phyloP scores from a whole-genome alignment of 2,329 filamentous ascomycete genomes.

The Fusarium sp. region DNA sequence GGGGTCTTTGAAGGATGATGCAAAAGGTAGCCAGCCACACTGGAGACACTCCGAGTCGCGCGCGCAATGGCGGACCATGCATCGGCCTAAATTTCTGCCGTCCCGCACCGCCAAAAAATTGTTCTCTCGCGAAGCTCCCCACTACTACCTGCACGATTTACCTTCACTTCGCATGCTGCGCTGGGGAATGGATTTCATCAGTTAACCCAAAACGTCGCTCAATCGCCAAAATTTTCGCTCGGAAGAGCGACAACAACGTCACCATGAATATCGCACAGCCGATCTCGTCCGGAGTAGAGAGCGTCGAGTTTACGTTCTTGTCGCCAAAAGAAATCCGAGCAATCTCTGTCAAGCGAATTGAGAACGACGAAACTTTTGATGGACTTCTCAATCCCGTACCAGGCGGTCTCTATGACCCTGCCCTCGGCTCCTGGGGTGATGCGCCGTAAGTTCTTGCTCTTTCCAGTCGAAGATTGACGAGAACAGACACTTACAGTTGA shows the following conservation, averaged over 20 bases:
- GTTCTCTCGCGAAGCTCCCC: conserved; percentile 44
- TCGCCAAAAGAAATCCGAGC: conserved; percentile 84
- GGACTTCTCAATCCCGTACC: conserved; percentile 89
- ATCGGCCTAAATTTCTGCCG: conserved; percentile 57
- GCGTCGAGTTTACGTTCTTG: conserved; percentile 91
- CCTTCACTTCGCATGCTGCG: conserved; percentile 37
- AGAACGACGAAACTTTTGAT: conserved; percentile 95
- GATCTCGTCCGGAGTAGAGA: conserved; percentile 83
- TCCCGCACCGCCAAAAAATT: conserved; percentile 62
- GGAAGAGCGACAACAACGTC: conserved; percentile 35
- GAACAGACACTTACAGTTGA: conserved; percentile 21
- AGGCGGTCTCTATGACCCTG: conserved; percentile 92
- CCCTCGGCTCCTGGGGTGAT: conserved; percentile 90
- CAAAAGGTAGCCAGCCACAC: conserved; percentile 24
- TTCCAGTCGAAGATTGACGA: neutral
- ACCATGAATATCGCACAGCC: conserved; percentile 83
- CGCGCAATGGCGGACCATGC: conserved; percentile 17
- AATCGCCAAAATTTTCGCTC: conserved; percentile 40
- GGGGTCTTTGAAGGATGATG: conserved; percentile 25
- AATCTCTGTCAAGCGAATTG: conserved; percentile 93
- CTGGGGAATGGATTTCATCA: conserved; percentile 43
- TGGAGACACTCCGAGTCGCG: conserved; percentile 30
- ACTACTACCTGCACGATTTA: conserved; percentile 41
- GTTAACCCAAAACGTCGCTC: conserved; percentile 44
- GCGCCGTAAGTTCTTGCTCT: conserved; percentile 70